Conservation (phyloP, 208 protist genomes). For the Trypanosoma boissoni region DNA sequence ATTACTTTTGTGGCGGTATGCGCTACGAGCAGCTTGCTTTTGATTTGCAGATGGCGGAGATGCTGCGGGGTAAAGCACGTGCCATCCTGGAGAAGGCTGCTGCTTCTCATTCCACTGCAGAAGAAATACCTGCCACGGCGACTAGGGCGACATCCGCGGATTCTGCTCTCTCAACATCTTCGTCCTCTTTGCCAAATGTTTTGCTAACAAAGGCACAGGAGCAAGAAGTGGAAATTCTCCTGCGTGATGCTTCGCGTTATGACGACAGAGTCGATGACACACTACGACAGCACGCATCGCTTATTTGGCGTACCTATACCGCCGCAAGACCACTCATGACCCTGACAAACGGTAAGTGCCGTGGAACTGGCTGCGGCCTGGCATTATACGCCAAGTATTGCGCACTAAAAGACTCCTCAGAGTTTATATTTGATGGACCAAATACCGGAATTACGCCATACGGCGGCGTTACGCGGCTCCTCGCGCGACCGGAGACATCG, state of each 20-base stretch:
- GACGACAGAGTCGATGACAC: slow-evolving; percentile 71
- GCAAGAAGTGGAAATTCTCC: slow-evolving; percentile 41
- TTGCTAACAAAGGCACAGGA: slow-evolving; percentile 13
- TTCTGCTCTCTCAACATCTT: background rate
- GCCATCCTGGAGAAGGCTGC: slow-evolving; percentile 17
- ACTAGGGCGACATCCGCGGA: background rate
- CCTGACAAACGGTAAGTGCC: slow-evolving; percentile 86
- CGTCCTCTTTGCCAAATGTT: too few relatives aligned
- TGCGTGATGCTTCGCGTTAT: slow-evolving; percentile 68
- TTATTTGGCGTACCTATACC: slow-evolving; percentile 81
- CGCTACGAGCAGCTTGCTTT: slow-evolving; percentile 67
- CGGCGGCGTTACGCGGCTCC: slow-evolving; percentile 74
- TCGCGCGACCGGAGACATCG: slow-evolving; percentile 81
- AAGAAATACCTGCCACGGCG: background rate
- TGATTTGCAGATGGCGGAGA: slow-evolving; percentile 59
- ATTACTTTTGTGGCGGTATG: slow-evolving; percentile 85
- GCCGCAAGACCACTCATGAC: slow-evolving; percentile 83
- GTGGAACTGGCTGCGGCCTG: slow-evolving; percentile 81
- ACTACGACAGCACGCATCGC: slow-evolving; percentile 71
- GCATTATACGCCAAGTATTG: slow-evolving; percentile 85
- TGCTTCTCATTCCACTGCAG: slow-evolving; percentile 11
- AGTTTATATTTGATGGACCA: slow-evolving; percentile 87
- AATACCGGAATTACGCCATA: slow-evolving; percentile 80
- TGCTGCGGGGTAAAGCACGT: slow-evolving; percentile 34
- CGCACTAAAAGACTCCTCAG: slow-evolving; percentile 72